Evolutionary conservation across 164 flowering plant genomes (phyloP).

Genomic region (Tetrastigma voinierianum): DNA sequence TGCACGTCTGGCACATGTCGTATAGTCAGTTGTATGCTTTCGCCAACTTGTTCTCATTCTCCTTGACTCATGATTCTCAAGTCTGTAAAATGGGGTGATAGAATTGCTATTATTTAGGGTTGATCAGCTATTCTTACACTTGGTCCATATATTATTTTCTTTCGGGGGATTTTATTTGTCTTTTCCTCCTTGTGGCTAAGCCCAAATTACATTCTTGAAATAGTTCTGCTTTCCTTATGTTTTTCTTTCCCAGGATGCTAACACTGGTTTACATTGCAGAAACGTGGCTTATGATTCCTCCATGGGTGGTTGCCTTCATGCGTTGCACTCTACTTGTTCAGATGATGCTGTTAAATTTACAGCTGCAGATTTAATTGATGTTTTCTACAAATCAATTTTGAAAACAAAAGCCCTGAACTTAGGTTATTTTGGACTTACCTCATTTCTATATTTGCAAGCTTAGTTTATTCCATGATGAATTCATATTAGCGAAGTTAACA

Average conservation of each 20-base stretch:
- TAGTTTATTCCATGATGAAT: neutral
- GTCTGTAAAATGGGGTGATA: too few relatives aligned
- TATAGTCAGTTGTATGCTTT: too few relatives aligned
- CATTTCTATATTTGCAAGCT: neutral
- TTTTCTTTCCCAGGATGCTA: slow-evolving; percentile 1
- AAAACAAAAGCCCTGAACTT: slow-evolving; percentile 75
- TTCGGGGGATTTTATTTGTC: neutral
- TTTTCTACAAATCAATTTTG: slow-evolving; percentile 51
- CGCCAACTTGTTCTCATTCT: too few relatives aligned
- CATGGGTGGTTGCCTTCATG: slow-evolving; percentile 73
- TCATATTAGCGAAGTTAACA: neutral
- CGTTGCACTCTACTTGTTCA: slow-evolving; percentile 63
- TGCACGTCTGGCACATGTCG: too few relatives aligned
- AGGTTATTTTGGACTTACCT: slow-evolving; percentile 41
- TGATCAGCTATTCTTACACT: neutral
- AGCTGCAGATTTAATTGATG: slow-evolving; percentile 54
- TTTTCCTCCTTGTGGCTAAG: neutral
- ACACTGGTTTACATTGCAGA: slow-evolving; percentile 45
- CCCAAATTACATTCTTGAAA: slow-evolving; percentile 2
- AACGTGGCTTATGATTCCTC: slow-evolving; percentile 67
- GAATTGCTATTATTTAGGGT: neutral
- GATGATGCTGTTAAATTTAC: slow-evolving; percentile 71
- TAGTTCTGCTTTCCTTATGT: neutral
- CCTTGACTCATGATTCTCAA: neutral
- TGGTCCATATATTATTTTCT: neutral